Evolutionary conservation across 192 early-diverging fungal species (phyloP).

Genomic region (Backusella morwellensis): DNA sequence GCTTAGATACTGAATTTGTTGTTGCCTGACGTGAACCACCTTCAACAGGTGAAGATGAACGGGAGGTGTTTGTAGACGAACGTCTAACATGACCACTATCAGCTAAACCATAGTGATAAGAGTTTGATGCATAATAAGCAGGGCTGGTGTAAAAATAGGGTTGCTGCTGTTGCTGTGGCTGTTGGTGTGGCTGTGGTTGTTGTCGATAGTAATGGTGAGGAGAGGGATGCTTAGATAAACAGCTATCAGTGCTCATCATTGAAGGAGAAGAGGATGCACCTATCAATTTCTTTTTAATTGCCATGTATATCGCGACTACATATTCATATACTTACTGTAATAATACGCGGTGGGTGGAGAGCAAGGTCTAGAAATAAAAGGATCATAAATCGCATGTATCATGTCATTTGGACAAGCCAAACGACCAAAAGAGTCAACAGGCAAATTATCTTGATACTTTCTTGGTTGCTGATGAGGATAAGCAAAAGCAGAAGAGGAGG

Average conservation of each 20-base stretch:
- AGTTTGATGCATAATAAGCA: not conserved
- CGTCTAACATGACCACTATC: not conserved
- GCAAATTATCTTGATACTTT: not conserved
- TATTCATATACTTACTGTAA: not conserved
- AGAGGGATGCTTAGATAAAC: not conserved
- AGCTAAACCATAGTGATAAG: not conserved
- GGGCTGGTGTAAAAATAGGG: not conserved
- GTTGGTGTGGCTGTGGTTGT: not conserved
- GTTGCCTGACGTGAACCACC: not conserved
- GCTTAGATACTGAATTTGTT: constrained; percentile 11
- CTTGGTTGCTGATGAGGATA: not conserved
- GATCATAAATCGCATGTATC: not conserved
- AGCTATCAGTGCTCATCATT: not conserved
- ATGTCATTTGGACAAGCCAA: not conserved
- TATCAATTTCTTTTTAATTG: not conserved
- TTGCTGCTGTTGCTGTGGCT: not conserved
- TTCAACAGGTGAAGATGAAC: not conserved
- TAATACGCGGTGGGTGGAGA: not conserved
- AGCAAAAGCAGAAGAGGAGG: not conserved
- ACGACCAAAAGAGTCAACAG: not conserved
- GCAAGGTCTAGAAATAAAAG: not conserved
- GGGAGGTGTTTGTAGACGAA: not conserved
- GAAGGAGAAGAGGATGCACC: not conserved
- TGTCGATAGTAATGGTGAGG: not conserved
- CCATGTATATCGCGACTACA: not conserved